Conservation (phyloP, 768 basidiomycete genomes). For the Suillus occidentalis region DNA sequence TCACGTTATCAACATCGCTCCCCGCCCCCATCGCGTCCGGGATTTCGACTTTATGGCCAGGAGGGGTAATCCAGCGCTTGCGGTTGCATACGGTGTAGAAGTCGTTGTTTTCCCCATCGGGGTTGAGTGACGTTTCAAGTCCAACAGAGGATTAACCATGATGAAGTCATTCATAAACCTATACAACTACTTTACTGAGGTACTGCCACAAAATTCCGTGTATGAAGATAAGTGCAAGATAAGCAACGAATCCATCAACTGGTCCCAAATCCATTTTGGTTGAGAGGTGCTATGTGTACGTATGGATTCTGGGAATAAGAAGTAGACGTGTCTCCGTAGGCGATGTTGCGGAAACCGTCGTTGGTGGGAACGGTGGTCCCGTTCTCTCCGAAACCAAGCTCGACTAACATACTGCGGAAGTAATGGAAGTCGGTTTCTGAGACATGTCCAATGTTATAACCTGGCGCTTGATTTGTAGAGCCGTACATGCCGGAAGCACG, state of each 20-base stretch:
- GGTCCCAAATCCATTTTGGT: conserved; percentile 26
- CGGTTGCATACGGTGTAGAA: conserved; percentile 60
- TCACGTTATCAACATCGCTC: conserved; percentile 53
- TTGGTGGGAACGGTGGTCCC: conserved; percentile 26
- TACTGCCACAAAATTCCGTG: background rate
- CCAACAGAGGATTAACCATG: background rate
- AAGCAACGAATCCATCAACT: conserved; percentile 12
- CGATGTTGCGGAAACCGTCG: conserved; percentile 25
- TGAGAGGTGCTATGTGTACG: conserved; percentile 23
- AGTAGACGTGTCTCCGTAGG: conserved; percentile 37
- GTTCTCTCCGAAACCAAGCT: conserved; percentile 62
- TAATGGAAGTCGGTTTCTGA: conserved; percentile 68
- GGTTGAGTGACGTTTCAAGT: conserved; percentile 42
- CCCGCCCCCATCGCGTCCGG: conserved; percentile 62
- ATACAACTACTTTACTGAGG: background rate
- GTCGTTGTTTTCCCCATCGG: conserved; percentile 65
- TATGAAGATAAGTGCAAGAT: conserved; percentile 2
- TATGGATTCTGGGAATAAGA: conserved; percentile 35
- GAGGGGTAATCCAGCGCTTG: conserved; percentile 64
- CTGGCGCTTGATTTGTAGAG: background rate
- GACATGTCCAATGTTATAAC: conserved; percentile 34
- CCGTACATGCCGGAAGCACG: background rate
- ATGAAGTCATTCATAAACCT: conserved; percentile 20
- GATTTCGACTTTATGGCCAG: conserved; percentile 77
- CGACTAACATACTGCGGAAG: conserved; percentile 73